These are phyloP conservation scores for Odontarrhena argentea DNA, from an alignment of 345 rosid species.

Conservation along the genomic window DNA sequence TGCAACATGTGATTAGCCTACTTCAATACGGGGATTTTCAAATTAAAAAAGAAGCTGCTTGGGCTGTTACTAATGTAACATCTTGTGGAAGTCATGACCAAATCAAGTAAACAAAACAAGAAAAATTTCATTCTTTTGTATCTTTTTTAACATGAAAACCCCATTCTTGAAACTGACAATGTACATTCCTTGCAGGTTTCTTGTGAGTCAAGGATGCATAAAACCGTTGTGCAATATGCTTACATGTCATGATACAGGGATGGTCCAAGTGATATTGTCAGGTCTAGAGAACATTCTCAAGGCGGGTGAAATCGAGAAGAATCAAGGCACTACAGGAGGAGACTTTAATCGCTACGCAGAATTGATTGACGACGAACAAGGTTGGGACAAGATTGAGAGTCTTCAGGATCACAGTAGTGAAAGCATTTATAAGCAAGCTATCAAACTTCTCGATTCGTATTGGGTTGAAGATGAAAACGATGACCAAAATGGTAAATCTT, in stretches of 20 bases:
- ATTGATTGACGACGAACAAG: slow-evolving; percentile 71
- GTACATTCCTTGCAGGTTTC: slow-evolving; percentile 37
- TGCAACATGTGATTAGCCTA: slow-evolving; percentile 55
- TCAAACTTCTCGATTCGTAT: slow-evolving; percentile 60
- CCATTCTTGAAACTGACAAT: background rate
- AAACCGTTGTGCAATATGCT: slow-evolving; percentile 76
- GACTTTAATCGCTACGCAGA: slow-evolving; percentile 59
- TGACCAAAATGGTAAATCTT: slow-evolving; percentile 48
- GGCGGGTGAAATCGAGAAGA: slow-evolving; percentile 71
- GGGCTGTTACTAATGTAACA: slow-evolving; percentile 81
- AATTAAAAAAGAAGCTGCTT: slow-evolving; percentile 79
- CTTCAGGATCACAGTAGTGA: slow-evolving; percentile 74
- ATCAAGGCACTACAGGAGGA: slow-evolving; percentile 48
- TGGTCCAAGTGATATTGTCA: slow-evolving; percentile 62
- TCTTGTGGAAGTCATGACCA: slow-evolving; percentile 73
- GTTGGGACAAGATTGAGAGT: slow-evolving; percentile 75
- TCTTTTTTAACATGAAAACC: background rate
- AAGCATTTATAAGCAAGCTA: slow-evolving; percentile 76
- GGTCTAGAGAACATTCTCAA: slow-evolving; percentile 76
- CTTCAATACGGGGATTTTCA: slow-evolving; percentile 72
- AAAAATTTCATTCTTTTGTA: background rate
- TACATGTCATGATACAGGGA: slow-evolving; percentile 69
- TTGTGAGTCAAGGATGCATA: slow-evolving; percentile 67
- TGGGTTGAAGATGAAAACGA: slow-evolving; percentile 68
- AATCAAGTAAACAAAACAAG: slow-evolving; percentile 47